phyloP scores from a whole-genome alignment of 129 eudicot genomes.

The Lactuca saligna region DNA sequence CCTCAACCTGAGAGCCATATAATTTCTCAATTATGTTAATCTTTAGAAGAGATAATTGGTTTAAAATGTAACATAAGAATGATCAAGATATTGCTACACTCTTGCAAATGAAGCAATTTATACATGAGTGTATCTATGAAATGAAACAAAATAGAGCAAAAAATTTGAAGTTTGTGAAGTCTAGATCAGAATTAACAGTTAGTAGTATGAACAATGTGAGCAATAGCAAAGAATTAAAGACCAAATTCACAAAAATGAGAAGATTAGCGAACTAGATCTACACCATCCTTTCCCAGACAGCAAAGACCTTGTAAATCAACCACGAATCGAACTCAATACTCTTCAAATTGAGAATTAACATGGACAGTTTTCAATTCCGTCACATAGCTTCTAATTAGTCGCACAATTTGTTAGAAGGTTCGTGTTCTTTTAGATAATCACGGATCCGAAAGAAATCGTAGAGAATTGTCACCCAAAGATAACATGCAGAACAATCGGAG shows the following conservation, averaged over 20 bases:
- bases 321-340: neutral
- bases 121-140: no score
- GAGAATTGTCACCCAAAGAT: neutral
- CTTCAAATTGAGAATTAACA: neutral
- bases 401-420: neutral
- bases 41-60: neutral
- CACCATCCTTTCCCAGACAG: no score
- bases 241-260: conserved; percentile 1
- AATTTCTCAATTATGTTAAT: no score
- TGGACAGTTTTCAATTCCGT: neutral
- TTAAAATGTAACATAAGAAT: neutral
- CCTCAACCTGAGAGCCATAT: conserved; percentile 61
- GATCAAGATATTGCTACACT: neutral
- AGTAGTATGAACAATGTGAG: neutral
- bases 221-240: neutral
- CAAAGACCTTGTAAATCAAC: neutral
- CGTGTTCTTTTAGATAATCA: conserved; percentile 6
- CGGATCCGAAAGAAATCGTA: neutral
- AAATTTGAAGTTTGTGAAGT: neutral
- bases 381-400: conserved; percentile 9
- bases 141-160: neutral
- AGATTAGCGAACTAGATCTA: neutral
- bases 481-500: neutral
- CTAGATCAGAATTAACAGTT: neutral
- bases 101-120: neutral